A percentile compares a stretch with the other conserved stretches of the same genome.
Conservation (phyloP, 2,329 filamentous ascomycete species). For the Alternaria metachromatica region DNA sequence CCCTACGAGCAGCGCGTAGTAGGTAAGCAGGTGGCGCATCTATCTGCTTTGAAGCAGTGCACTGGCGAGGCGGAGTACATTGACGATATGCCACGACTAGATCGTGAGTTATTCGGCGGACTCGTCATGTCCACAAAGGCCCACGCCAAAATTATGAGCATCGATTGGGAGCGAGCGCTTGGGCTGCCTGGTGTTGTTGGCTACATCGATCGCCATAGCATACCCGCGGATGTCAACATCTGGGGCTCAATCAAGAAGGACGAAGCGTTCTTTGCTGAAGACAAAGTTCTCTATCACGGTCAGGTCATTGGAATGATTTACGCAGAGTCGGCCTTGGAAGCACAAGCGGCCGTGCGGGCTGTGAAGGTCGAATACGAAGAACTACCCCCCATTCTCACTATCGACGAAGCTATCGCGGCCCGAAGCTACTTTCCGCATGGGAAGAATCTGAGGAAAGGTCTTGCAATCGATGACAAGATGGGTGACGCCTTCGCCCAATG, state of each 20-base stretch:
- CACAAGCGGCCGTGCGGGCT: slow-evolving; percentile 79
- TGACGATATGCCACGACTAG: slow-evolving; percentile 84
- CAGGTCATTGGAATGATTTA: slow-evolving; percentile 91
- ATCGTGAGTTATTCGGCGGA: slow-evolving; percentile 86
- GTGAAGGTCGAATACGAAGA: slow-evolving; percentile 91
- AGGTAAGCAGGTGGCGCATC: slow-evolving; percentile 82
- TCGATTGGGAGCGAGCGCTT: slow-evolving; percentile 77
- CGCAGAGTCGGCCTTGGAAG: slow-evolving; percentile 76
- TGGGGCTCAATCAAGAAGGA: slow-evolving; percentile 85
- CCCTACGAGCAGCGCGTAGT: slow-evolving; percentile 83
- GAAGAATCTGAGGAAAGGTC: slow-evolving; percentile 80
- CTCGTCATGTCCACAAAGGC: slow-evolving; percentile 87
- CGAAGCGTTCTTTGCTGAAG: slow-evolving; percentile 89
- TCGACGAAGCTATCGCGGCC: slow-evolving; percentile 90
- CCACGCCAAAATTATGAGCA: slow-evolving; percentile 81
- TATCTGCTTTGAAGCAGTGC: slow-evolving; percentile 89
- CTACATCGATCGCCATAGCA: slow-evolving; percentile 80
- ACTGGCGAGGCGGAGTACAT: slow-evolving; percentile 95
- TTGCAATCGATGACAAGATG: slow-evolving; percentile 55
- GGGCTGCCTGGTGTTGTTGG: slow-evolving; percentile 87
- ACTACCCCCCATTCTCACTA: slow-evolving; percentile 83
- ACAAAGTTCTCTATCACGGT: slow-evolving; percentile 82
- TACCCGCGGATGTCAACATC: slow-evolving; percentile 82
- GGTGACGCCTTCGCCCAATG: slow-evolving; percentile 76
- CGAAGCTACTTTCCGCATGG: slow-evolving; percentile 85